Base-by-base conservation (phyloP, 768 basidiomycete genomes). In the Termitomyces eurrhizus region DNA sequence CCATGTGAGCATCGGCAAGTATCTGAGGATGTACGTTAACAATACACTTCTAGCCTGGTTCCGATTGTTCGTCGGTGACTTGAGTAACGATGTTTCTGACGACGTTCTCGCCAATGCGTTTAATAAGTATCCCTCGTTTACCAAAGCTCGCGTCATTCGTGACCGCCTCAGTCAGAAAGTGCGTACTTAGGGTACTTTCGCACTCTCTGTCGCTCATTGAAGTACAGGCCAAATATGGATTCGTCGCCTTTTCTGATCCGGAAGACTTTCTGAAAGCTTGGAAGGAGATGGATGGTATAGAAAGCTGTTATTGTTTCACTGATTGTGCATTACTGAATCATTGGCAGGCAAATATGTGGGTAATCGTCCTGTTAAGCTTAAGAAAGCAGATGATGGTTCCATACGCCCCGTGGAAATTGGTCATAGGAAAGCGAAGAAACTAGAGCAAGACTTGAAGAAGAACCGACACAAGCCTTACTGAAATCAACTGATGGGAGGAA, bases 201-300 rank as follows among this genome's bases (percentile, higher is more conserved):
- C 12, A 14, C 29, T 12, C 14, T 44, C 41, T 1, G 1, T 8
- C 33, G 4, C 14, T 35, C 36, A 14, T 13, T 35, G 42, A 45
- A 57, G 24, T 65, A 2, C 58, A 96, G 93, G 95, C 96, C 0
- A 97, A 93, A 73, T 99, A 88, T 69, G 97, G 95, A 4, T 99
- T 99, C 69, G 93, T 98, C 32, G 93, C 93, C 1, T 99, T 98
- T 74, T 93, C 92, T 48, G 97, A 98, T 69, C 97, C 97, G 0
- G 97, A 99, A 75, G 97, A 99, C 72, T 98, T 98, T 73, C 73
- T 99, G 59, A 95, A 87, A 70, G 96, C 96, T 18, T 99, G 96
- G 96, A 98, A 98, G 72, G 95, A 98, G 73, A 98, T 97, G 95
- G 95, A 98, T 73, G 96, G 95, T 92, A 66, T 39, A 90, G 71